A percentile compares a stretch with the other conserved stretches of the same genome.
These are phyloP conservation scores for Picochlorum sp. DNA, from an alignment of 139 green algal species.

Conservation along the genomic window DNA sequence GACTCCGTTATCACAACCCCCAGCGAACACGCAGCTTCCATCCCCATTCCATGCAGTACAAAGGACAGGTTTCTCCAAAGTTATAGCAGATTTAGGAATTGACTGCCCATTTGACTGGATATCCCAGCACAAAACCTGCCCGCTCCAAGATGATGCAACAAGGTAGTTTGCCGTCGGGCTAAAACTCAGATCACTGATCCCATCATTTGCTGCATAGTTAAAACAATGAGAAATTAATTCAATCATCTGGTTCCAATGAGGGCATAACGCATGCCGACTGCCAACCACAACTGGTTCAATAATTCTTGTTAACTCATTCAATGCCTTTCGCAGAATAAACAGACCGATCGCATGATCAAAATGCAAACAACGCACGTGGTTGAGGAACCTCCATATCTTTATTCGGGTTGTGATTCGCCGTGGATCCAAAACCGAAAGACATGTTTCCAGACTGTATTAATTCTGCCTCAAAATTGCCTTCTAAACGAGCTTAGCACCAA, in stretches of 20 bases:
- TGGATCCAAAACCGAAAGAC: constrained; percentile 1
- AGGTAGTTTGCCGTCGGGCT: constrained; percentile 77
- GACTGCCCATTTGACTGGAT: constrained; percentile 48
- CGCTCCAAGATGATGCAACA: constrained; percentile 58
- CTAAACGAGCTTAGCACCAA: too few species aligned
- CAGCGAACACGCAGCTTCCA: constrained; percentile 61
- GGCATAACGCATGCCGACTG: too few species aligned
- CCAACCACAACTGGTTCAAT: too few species aligned
- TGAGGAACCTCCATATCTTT: constrained; percentile 64
- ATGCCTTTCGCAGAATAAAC: background rate
- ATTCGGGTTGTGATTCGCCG: constrained; percentile 57
- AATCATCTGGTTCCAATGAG: background rate
- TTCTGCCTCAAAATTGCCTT: too few species aligned
- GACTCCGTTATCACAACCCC: constrained; percentile 82
- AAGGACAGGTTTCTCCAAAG: constrained; percentile 71
- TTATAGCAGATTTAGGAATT: constrained; percentile 68
- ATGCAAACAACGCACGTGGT: constrained; percentile 12
- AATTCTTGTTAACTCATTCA: too few species aligned
- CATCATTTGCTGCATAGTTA: constrained; percentile 44
- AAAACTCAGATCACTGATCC: constrained; percentile 74
- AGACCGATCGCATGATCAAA: background rate
- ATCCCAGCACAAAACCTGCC: constrained; percentile 67
- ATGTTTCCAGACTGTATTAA: constrained; percentile 2
- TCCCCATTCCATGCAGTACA: constrained; percentile 77
- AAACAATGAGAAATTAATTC: background rate